These are phyloP conservation scores for Hymenoscyphus fructigenus DNA, from an alignment of 2,329 filamentous ascomycete genomes.

Conservation along the genomic window DNA sequence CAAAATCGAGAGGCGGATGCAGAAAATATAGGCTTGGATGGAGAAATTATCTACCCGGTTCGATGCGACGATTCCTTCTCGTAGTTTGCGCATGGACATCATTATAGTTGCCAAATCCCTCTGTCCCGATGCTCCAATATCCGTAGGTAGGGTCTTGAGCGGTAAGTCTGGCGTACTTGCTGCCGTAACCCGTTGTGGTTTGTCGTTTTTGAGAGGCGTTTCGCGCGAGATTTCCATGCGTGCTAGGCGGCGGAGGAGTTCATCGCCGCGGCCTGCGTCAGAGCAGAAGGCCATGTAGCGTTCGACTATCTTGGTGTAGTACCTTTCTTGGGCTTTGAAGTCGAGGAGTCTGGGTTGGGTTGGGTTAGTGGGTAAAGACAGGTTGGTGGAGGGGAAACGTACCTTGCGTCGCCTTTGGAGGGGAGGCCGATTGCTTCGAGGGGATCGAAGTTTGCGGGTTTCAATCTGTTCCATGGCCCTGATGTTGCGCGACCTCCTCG, in stretches of 20 bases:
- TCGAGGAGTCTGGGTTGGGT: constrained; percentile 61
- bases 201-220: constrained; percentile 23
- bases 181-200: constrained; percentile 15
- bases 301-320: constrained; percentile 84
- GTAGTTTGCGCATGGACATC: constrained; percentile 83
- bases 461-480: constrained; percentile 68
- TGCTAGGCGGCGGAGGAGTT: constrained; percentile 73
- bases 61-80: constrained; percentile 83
- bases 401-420: constrained; percentile 89
- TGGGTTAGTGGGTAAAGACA: constrained; percentile 17
- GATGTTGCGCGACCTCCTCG: constrained; percentile 43
- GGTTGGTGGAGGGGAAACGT: constrained; percentile 21
- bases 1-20: constrained; percentile 79
- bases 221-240: constrained; percentile 43
- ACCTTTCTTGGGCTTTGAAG: constrained; percentile 75
- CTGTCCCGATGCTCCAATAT: constrained; percentile 24
- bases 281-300: constrained; percentile 90
- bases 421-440: constrained; percentile 81
- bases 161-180: constrained; percentile 15
- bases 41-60: constrained; percentile 77
- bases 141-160: constrained; percentile 13
- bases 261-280: constrained; percentile 65
- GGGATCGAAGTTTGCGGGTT: constrained; percentile 71
- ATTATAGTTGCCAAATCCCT: constrained; percentile 73
- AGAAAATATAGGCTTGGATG: constrained; percentile 87